A percentile compares a stretch with the other conserved stretches of the same genome.
phyloP scores from a whole-genome alignment of 805 yeast genomes.

The Spathaspora boniae region DNA sequence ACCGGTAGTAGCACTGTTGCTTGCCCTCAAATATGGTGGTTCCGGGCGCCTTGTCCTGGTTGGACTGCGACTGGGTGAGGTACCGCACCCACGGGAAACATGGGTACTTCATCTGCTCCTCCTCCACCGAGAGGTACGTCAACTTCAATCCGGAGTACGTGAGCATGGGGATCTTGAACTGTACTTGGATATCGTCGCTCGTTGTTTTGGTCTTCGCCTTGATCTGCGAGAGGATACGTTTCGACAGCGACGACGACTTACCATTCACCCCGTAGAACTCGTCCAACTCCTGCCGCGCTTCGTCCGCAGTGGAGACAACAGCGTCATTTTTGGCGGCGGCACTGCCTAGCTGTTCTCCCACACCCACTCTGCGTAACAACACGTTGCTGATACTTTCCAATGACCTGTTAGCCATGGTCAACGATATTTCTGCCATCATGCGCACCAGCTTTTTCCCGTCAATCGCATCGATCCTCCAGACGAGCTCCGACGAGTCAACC shows the following conservation, averaged over 20 bases:
- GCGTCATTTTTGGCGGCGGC: too few species aligned
- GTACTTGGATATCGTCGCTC: conserved; percentile 23
- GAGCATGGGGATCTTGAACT: conserved; percentile 41
- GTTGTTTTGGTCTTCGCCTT: neutral
- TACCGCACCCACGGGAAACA: conserved; percentile 81
- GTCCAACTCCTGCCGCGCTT: conserved; percentile 27
- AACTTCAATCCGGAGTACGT: conserved; percentile 66
- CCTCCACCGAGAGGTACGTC: conserved; percentile 64
- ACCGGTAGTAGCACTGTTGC: conserved; percentile 17
- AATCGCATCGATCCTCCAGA: conserved; percentile 70
- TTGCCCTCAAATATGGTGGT: conserved; percentile 1
- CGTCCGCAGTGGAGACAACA: conserved; percentile 14
- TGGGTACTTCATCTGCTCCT: conserved; percentile 56
- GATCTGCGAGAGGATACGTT: too few species aligned
- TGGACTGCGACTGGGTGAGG: conserved; percentile 21
- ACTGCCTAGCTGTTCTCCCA: neutral
- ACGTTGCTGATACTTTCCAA: too few species aligned
- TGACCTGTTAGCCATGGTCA: conserved; percentile 14
- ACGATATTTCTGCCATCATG: conserved; percentile 54
- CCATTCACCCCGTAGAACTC: conserved; percentile 29
- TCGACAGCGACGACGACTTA: conserved; percentile 1
- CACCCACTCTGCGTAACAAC: conserved; percentile 1
- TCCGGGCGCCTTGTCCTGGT: neutral
- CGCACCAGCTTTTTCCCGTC: conserved; percentile 55
- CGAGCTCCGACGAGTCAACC: conserved; percentile 62